Base-by-base conservation (phyloP, 164 flowering plant species). In the Piper betle region DNA sequence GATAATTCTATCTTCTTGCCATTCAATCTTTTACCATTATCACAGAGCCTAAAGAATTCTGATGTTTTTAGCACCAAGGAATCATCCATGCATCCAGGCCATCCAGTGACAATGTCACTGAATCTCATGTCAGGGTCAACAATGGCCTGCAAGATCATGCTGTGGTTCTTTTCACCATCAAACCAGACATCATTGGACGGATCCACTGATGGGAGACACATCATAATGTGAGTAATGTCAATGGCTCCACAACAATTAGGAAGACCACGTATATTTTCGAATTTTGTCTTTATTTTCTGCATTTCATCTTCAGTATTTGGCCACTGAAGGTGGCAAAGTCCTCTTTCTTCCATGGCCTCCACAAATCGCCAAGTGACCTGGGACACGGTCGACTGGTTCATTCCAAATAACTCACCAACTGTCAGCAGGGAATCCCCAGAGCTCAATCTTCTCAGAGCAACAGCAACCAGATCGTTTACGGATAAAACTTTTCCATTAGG, bases 211-310 rank as follows among this genome's bases (percentile, higher is more conserved):
- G 90, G 69, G 67, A 84, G 61, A 56, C 79, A 67, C 92, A 90
- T 85, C 69, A 65, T 72, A 57, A 90, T 79, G 73, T 83, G 97
- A 38, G 95, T 90, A 13, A 73, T 78, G 64, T 84, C 97, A 39
- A 90, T 77, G 11, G 86, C 90, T 33, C 95, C 97, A 63, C 92
- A 87, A 69, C 97, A 90, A 66, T 87, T 90, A 9, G 97, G 92
- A 52, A 90, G 84, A 65, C 94, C 97, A 53, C 79, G 78, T 60
- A 84, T 82, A 61, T 75, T 84, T 73, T 80, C 81, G 65, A 90
- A 90, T 62, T 82, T 79, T n/a, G 78, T 71, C 64, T 87, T 87
- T 38, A 87, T 78, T 56, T 73, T 69, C 39, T 71, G 41, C 76
- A 84, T 82, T 73, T 82, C 88, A 40, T 71, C 20, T 67, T 82